Conservation (phyloP, 2,329 filamentous ascomycete genomes). For the Cryphonectria naterciae region DNA sequence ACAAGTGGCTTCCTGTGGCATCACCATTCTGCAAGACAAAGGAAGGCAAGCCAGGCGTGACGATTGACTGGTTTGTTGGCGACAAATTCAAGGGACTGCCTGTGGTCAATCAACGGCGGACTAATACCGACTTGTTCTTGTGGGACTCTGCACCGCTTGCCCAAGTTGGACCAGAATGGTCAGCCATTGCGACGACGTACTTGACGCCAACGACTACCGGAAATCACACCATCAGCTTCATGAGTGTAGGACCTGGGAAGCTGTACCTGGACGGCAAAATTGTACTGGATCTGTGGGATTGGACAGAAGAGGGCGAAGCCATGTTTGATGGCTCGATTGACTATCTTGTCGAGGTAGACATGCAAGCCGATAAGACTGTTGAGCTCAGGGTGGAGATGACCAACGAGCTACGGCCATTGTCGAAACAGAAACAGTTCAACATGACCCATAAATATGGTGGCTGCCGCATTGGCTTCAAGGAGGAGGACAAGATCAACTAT, state of each 20-base stretch:
- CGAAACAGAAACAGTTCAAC: slow-evolving; percentile 61
- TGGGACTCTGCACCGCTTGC: slow-evolving; percentile 70
- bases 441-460: slow-evolving; percentile 70
- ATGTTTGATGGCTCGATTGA: slow-evolving; percentile 73
- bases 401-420: slow-evolving; percentile 65
- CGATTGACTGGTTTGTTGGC: slow-evolving; percentile 66
- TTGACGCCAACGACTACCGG: slow-evolving; percentile 63
- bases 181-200: slow-evolving; percentile 63
- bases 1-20: slow-evolving; percentile 68
- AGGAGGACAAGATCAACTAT: slow-evolving; percentile 64
- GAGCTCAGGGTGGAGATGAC: slow-evolving; percentile 68
- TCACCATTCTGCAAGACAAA: slow-evolving; percentile 61
- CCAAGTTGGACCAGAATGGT: slow-evolving; percentile 66
- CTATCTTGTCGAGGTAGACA: slow-evolving; percentile 62
- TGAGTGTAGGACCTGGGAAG: slow-evolving; percentile 67
- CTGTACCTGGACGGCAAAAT: slow-evolving; percentile 64
- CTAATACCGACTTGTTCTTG: slow-evolving; percentile 69
- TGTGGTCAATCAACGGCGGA: slow-evolving; percentile 60
- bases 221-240: slow-evolving; percentile 68
- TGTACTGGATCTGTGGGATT: slow-evolving; percentile 69
- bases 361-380: slow-evolving; percentile 62
- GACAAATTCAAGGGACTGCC: slow-evolving; percentile 65
- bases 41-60: slow-evolving; percentile 62
- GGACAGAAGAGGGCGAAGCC: slow-evolving; percentile 70
- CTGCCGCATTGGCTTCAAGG: slow-evolving; percentile 72